These are phyloP conservation scores for Saccharomycopsis sp. DNA, from an alignment of 805 yeast species.

Conservation along the genomic window DNA sequence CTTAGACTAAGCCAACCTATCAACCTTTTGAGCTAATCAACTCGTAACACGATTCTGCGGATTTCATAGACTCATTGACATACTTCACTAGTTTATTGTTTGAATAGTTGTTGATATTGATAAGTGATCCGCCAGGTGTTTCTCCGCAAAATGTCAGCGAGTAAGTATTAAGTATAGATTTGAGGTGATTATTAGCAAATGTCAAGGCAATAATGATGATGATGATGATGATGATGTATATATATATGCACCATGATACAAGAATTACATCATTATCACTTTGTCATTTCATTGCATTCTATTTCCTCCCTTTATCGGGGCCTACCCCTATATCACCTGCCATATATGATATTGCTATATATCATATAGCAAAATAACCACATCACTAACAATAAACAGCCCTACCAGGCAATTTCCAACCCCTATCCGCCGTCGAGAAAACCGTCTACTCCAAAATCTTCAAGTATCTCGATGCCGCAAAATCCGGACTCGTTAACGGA, in stretches of 20 bases:
- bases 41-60: too few species aligned
- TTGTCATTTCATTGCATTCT: background rate
- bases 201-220: background rate
- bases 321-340: background rate
- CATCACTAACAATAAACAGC: background rate
- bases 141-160: background rate
- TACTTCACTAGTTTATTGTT: background rate
- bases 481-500: conserved; percentile 80
- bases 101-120: background rate
- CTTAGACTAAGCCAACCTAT: too few species aligned
- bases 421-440: conserved; percentile 67
- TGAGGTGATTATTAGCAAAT: background rate
- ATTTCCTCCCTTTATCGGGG: background rate
- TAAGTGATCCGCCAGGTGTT: background rate
- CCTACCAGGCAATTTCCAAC: conserved; percentile 25
- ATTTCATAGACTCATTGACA: too few species aligned
- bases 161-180: background rate
- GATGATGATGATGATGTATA: too few species aligned
- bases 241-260: too few species aligned
- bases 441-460: conserved; percentile 68
- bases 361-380: background rate
- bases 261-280: background rate
- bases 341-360: too few species aligned
- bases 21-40: too few species aligned
- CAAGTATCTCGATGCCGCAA: conserved; percentile 70